Percentiles rank a stretch among this genome's conserved stretches.
phyloP scores from a whole-genome alignment of 257 asterid species.

The Rauvolfia tetraphylla region DNA sequence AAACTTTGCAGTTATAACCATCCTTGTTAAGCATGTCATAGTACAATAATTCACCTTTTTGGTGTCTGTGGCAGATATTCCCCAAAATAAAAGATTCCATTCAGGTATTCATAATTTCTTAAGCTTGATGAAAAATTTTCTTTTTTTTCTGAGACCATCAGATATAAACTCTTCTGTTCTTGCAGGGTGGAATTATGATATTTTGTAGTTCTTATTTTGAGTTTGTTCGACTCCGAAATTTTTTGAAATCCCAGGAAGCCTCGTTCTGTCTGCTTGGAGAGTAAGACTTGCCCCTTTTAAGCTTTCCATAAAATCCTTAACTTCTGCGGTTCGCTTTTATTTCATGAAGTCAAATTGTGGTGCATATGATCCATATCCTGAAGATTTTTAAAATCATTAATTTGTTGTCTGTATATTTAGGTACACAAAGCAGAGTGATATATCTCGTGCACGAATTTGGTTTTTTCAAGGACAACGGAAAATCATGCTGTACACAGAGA shows the following conservation, averaged over 20 bases:
- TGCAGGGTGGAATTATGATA: slow-evolving; percentile 84
- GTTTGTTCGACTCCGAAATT: slow-evolving; percentile 79
- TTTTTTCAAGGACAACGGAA: slow-evolving; percentile 75
- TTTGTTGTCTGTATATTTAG: slow-evolving; percentile 30
- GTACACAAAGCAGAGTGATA: slow-evolving; percentile 71
- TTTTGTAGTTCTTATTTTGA: slow-evolving; percentile 86
- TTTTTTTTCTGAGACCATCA: background rate
- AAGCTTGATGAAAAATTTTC: background rate
- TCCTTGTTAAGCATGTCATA: slow-evolving; percentile 1
- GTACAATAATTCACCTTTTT: slow-evolving; percentile 18
- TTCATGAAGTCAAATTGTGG: background rate
- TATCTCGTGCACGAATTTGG: slow-evolving; percentile 83
- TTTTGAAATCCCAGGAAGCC: slow-evolving; percentile 72
- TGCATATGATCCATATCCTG: background rate
- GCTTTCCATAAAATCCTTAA: background rate
- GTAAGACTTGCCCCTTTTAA: slow-evolving; percentile 41
- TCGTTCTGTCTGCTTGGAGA: slow-evolving; percentile 91
- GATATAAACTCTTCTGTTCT: background rate
- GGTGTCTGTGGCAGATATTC: slow-evolving; percentile 53
- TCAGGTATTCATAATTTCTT: slow-evolving; percentile 44
- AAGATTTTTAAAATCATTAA: slow-evolving; percentile 1
- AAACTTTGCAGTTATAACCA: background rate
- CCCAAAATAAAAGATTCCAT: slow-evolving; percentile 84
- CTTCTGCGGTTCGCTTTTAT: background rate
- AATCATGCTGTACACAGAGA: slow-evolving; percentile 87